phyloP scores from a whole-genome alignment of 805 yeast species.

The Metschnikowia sp. region DNA sequence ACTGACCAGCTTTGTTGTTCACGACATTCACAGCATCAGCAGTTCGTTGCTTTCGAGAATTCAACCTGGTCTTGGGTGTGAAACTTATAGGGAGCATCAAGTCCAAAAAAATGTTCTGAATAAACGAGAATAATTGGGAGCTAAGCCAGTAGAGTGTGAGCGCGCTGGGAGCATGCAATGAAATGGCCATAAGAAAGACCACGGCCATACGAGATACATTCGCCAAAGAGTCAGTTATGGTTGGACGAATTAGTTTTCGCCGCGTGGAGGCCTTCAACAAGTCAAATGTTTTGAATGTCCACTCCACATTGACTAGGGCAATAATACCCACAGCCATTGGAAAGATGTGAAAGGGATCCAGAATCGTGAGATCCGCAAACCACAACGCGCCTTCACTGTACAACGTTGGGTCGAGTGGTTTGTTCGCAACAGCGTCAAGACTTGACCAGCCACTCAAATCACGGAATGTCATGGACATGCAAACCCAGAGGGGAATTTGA shows the following conservation, averaged over 20 bases:
- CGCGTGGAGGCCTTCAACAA: constrained; percentile 41
- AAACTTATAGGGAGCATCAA: constrained; percentile 55
- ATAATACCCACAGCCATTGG: constrained; percentile 72
- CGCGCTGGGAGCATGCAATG: constrained; percentile 84
- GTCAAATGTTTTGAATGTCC: constrained; percentile 67
- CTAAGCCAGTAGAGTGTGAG: constrained; percentile 86
- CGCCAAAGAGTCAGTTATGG: constrained; percentile 60
- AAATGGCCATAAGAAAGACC: constrained; percentile 75
- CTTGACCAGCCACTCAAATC: constrained; percentile 67
- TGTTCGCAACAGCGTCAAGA: constrained; percentile 40
- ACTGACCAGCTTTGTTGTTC: background rate
- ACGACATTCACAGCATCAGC: constrained; percentile 14
- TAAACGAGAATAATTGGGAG: constrained; percentile 71
- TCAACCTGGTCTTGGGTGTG: constrained; percentile 41
- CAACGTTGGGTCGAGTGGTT: constrained; percentile 49
- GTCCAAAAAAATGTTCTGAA: constrained; percentile 74
- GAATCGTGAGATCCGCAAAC: constrained; percentile 55
- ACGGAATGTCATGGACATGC: constrained; percentile 72
- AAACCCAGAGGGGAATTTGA: constrained; percentile 86
- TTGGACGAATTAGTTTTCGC: constrained; percentile 47
- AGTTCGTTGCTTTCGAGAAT: constrained; percentile 15
- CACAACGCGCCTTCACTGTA: constrained; percentile 57
- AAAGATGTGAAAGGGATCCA: constrained; percentile 60
- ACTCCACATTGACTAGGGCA: constrained; percentile 76
- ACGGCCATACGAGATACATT: constrained; percentile 72